Conservation (phyloP, 352 stramenopile species). For the Pythium utonaiense region DNA sequence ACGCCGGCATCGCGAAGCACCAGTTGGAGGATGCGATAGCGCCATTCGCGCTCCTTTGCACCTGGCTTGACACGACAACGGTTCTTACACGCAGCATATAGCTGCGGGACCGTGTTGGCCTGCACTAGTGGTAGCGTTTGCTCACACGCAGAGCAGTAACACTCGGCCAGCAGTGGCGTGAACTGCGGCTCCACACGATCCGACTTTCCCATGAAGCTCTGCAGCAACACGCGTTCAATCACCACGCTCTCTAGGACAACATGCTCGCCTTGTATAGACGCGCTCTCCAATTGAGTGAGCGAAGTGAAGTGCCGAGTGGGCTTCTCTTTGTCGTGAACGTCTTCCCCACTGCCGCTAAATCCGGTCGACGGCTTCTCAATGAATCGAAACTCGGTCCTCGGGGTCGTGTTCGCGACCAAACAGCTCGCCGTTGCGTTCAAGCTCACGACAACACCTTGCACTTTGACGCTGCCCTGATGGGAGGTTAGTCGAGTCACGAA, state of each 20-base stretch:
- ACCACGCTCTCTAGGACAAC: slow-evolving; percentile 38
- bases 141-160: slow-evolving; percentile 43
- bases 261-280: slow-evolving; percentile 12
- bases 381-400: slow-evolving; percentile 41
- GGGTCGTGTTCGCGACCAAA: slow-evolving; percentile 59
- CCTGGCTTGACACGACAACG: slow-evolving; percentile 27
- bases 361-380: slow-evolving; percentile 7
- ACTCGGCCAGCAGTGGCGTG: slow-evolving; percentile 34
- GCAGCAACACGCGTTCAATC: slow-evolving; percentile 42
- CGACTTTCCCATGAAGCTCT: slow-evolving; percentile 25
- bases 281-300: slow-evolving; percentile 33
- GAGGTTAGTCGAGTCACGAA: slow-evolving; percentile 39
- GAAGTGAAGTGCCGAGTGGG: slow-evolving; percentile 22
- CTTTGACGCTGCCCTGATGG: slow-evolving; percentile 33
- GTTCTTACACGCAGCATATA: slow-evolving; percentile 37
- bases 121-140: slow-evolving; percentile 31
- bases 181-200: slow-evolving; percentile 29
- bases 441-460: slow-evolving; percentile 42
- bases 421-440: slow-evolving; percentile 39
- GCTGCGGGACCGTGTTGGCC: slow-evolving; percentile 13
- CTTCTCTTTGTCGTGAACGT: neutral
- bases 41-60: slow-evolving; percentile 28
- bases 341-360: neutral
- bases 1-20: slow-evolving; percentile 35
- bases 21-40: slow-evolving; percentile 45